Conservation (phyloP, 805 yeast genomes). For the Cyberlindnera nakhonratchasimensis region DNA sequence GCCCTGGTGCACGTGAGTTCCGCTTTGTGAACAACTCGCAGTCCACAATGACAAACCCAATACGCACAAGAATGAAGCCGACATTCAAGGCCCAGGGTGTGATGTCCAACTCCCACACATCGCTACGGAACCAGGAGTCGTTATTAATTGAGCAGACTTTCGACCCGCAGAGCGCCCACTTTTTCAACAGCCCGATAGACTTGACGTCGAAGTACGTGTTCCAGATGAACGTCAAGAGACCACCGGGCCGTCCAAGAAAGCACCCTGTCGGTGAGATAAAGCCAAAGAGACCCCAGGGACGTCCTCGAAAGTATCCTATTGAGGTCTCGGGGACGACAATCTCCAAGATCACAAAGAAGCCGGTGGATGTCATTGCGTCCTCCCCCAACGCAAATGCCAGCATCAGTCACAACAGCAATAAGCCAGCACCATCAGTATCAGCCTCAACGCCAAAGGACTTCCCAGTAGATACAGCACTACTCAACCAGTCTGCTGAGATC, state of each 20-base stretch:
- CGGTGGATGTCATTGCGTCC: too few relatives aligned
- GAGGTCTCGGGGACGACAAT: constrained; percentile 11
- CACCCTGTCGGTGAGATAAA: constrained; percentile 46
- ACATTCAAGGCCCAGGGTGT: constrained; percentile 21
- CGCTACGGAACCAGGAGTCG: constrained; percentile 12
- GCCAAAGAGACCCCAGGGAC: constrained; percentile 28
- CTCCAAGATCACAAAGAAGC: constrained; percentile 1
- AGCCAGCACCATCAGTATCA: background rate
- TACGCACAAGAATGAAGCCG: constrained; percentile 24
- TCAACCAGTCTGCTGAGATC: background rate
- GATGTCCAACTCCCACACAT: constrained; percentile 2
- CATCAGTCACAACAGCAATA: background rate
- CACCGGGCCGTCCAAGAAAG: constrained; percentile 49
- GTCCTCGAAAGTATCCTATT: constrained; percentile 27
- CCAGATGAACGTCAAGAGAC: constrained; percentile 33
- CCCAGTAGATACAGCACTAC: constrained; percentile 12
- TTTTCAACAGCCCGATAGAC: constrained; percentile 9
- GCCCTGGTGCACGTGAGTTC: constrained; percentile 12
- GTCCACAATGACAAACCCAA: constrained; percentile 16
- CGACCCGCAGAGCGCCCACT: constrained; percentile 5
- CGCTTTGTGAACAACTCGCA: constrained; percentile 27
- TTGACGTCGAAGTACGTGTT: constrained; percentile 16
- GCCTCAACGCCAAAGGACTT: background rate
- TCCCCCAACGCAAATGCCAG: background rate
- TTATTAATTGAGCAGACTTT: constrained; percentile 25